Evolutionary conservation across 208 protist species (phyloP), one percentile per base, ranked within the genome.

Genomic region (Trypanosoma grayi): DNA sequence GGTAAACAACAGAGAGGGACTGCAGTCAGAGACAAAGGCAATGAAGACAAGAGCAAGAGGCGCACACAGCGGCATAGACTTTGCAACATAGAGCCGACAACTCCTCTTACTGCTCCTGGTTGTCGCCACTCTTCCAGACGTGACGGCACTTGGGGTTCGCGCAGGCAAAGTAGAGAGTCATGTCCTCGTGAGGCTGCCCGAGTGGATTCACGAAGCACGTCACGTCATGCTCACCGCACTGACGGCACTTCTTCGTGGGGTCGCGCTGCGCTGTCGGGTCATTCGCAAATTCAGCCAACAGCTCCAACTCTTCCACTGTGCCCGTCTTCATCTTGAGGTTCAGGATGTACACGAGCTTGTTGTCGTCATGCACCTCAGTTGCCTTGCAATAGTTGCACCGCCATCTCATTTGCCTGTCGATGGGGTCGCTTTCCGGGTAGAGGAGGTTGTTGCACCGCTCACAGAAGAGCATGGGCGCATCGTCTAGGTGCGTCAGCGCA

Each of bases 191-290:
- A 0, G 85, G 84, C 48, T 88, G 83, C 0, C 85, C 90, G 14
- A 96, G 76, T 11, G 90, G 90, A 58, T 96, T 96, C 25, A 96
- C 85, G 58, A 93, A 96, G 60, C 87, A 94, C 6, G 85, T 78
- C 8, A 94, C 83, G 41, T 86, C 83, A 34, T 83, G 77, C 46
- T 75, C 69, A 0, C 66, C 56, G 61, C 90, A 96, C 9, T 75
- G 71, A 13, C 75, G 70, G 70, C 90, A 96, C 44, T 63, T 62
- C 72, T 90, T 92, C 18, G 84, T 78, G 13, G 82, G 73, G 45
- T 92, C 87, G 45, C 86, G 81, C 70, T 92, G 84, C 10, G 87
- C 90, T 1, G 90, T 96, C 8, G 90, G 90, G 66, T 96, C 90
- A 55, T 70, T 94, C 10, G 87, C 90, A 58, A 94, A 91, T 65